Evolutionary conservation across 257 asterid genomes (phyloP).

Genomic region (Solanum dulcamara): DNA sequence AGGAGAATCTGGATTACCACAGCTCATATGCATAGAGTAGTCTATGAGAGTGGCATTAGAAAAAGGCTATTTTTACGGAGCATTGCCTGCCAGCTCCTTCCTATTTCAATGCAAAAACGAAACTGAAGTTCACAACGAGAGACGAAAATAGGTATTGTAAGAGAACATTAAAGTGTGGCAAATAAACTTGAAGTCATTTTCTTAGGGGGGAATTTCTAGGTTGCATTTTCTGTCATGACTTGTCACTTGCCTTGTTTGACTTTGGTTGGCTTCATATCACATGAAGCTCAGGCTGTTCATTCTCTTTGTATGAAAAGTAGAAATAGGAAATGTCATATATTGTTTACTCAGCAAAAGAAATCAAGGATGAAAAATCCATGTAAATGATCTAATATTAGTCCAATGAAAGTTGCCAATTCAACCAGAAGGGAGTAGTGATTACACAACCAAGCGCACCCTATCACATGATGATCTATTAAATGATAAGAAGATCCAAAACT

Average conservation of each 20-base stretch:
- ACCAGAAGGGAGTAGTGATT: background rate
- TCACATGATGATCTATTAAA: background rate
- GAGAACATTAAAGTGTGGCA: background rate
- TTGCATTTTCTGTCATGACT: background rate
- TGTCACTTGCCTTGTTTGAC: background rate
- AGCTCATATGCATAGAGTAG: background rate
- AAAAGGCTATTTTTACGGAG: background rate
- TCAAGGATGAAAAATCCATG: background rate
- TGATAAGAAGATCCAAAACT: background rate
- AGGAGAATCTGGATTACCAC: background rate
- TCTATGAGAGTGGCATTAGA: background rate
- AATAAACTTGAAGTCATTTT: background rate
- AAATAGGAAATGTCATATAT: background rate
- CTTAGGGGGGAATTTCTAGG: background rate
- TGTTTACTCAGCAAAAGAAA: background rate
- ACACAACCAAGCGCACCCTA: background rate
- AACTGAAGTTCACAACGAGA: background rate
- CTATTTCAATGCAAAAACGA: background rate
- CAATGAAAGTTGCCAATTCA: background rate
- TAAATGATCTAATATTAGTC: background rate
- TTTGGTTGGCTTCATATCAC: background rate
- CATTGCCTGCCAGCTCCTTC: background rate
- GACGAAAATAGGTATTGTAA: background rate
- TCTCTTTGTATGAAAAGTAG: too few species aligned
- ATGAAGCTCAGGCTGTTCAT: background rate